Evolutionary conservation across 106 monocot species (phyloP).

Genomic region (Phalaenopsis aphrodite): DNA sequence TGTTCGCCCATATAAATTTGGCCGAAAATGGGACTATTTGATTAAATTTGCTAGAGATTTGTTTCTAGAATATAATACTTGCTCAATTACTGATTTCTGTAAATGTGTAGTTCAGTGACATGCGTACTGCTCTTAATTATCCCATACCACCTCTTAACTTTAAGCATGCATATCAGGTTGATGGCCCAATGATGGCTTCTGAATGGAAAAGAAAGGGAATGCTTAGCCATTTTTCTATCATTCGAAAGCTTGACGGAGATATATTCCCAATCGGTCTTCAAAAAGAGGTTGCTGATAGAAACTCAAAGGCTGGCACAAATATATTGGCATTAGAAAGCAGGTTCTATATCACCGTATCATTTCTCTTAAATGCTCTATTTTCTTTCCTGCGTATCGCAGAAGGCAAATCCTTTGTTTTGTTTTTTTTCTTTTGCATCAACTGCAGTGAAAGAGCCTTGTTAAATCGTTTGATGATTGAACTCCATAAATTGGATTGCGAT

Average conservation of each 20-base stretch:
- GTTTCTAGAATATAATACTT: not conserved
- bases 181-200: slow-evolving; percentile 72
- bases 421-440: slow-evolving; percentile 7
- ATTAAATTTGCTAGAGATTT: not conserved
- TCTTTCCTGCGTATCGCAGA: not conserved
- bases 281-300: slow-evolving; percentile 63
- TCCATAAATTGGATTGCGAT: slow-evolving; percentile 87
- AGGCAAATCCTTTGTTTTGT: not conserved
- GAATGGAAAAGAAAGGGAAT: slow-evolving; percentile 58
- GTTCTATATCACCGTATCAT: slow-evolving; percentile 11
- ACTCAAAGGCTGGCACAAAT: slow-evolving; percentile 56
- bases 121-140: not conserved
- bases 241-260: slow-evolving; percentile 85
- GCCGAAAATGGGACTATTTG: not conserved
- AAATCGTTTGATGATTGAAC: slow-evolving; percentile 90
- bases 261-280: slow-evolving; percentile 78
- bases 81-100: not conserved
- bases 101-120: not conserved
- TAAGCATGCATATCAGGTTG: slow-evolving; percentile 51
- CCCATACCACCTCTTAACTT: not conserved
- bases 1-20: not conserved
- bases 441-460: slow-evolving; percentile 87
- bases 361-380: not conserved
- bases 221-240: slow-evolving; percentile 73
- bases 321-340: slow-evolving; percentile 65